Evolutionary conservation across 345 rosid species (phyloP), one percentile per base, ranked within the genome.

Genomic region (Aegle marmelos): DNA sequence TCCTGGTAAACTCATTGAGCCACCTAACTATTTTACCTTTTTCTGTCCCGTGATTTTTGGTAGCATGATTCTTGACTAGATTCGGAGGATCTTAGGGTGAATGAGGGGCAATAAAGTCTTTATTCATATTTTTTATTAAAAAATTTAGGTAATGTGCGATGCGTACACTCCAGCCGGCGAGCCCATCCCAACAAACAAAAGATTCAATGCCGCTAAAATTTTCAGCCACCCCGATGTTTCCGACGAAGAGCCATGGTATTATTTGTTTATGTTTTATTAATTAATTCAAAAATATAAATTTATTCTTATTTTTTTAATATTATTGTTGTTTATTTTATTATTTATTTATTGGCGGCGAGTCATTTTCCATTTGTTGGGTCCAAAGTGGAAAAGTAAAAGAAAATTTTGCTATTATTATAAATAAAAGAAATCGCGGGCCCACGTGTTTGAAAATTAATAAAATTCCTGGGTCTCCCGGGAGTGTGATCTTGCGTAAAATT

Each of bases 221-320:
- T 93, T 93, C 72, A 84, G 84, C 77, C 79, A 93, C 73, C 92
- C 96, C 0, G 83, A 48, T 1, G 93, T 91, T 7, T 80, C 27
- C 7, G 86, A 85, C 0, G 92, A 93, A 83, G 98, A 80, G 74
- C 92, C 98, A 28, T 90, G 97, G 97, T 93, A 33, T 2, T 45
- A 31, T 36, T 21, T 27, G 31, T 30, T 13, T 4, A 4, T 3
- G n/a, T 21, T 37, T 16, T 17, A 45, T n/a, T 27, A 53, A 67
- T 53, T 19, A 53, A 53, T 45, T 45, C 4, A 11, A 45, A 53
- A 53, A 53, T 7, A 53, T 53, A 53, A 17, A 53, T 19, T 53
- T 53, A 53, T 53, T 53, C 57, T 7, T 4, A 53, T 16, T 16
- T 17, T 50, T 53, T 16, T 17, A 17, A 19, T 16, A 53, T 5